phyloP scores from a whole-genome alignment of 2,329 filamentous ascomycete species.

The Trichoderma koningii region DNA sequence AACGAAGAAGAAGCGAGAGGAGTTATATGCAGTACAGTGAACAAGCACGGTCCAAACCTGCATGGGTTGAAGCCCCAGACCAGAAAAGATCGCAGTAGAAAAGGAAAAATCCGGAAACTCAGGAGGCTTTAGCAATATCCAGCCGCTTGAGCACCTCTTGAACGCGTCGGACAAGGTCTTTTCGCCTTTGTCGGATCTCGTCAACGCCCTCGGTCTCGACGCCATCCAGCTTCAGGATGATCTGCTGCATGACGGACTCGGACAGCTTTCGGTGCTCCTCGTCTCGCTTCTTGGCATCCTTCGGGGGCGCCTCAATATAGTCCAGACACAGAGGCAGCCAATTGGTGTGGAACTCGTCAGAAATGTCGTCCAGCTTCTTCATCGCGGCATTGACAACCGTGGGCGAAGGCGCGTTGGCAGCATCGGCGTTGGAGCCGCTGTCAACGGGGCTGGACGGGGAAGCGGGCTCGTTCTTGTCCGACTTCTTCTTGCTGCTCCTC shows the following conservation, averaged over 20 bases:
- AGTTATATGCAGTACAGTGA: background rate
- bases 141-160: slow-evolving; percentile 67
- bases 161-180: slow-evolving; percentile 71
- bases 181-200: slow-evolving; percentile 65
- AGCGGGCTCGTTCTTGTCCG: slow-evolving; percentile 42
- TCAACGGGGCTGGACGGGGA: slow-evolving; percentile 50
- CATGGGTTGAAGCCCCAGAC: background rate
- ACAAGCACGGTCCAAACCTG: background rate
- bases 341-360: slow-evolving; percentile 62
- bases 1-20: background rate
- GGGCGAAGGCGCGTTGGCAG: slow-evolving; percentile 32
- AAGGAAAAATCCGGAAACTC: background rate
- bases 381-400: slow-evolving; percentile 41
- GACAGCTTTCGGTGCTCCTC: slow-evolving; percentile 75
- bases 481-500: slow-evolving; percentile 47
- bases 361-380: slow-evolving; percentile 67
- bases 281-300: slow-evolving; percentile 65
- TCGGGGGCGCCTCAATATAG: slow-evolving; percentile 64
- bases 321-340: slow-evolving; percentile 66
- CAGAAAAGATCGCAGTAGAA: background rate
- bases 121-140: slow-evolving; percentile 51
- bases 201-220: slow-evolving; percentile 72
- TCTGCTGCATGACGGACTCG: slow-evolving; percentile 75
- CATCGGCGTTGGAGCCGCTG: slow-evolving; percentile 45
- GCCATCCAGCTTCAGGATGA: slow-evolving; percentile 74